Percentiles rank a stretch among this genome's conserved stretches.
Conservation (phyloP, 768 basidiomycete genomes). For the Vararia minispora region DNA sequence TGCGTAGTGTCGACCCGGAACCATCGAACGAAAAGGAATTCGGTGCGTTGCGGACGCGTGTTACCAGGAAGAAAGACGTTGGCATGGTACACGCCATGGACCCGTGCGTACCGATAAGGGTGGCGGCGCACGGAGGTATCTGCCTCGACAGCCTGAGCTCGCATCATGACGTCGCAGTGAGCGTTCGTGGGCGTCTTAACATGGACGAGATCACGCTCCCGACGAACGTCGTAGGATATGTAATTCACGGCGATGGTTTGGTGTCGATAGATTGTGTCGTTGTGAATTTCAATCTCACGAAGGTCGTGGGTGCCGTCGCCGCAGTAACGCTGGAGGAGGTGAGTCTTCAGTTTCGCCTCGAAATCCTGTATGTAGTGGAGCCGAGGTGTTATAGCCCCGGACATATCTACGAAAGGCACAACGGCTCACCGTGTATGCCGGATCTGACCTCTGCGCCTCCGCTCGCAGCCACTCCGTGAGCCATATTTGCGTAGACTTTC, state of each 20-base stretch:
- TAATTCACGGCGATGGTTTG: conserved; percentile 13
- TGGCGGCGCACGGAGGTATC: conserved; percentile 13
- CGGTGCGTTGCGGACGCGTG: not conserved
- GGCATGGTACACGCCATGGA: conserved; percentile 4
- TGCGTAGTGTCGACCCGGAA: not conserved
- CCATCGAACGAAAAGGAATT: conserved; percentile 4
- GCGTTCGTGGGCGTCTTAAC: conserved; percentile 1
- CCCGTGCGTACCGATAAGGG: conserved; percentile 18
- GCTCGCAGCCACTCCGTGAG: not conserved
- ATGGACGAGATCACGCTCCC: conserved; percentile 12
- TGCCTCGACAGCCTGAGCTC: conserved; percentile 6
- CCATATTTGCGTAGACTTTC: not conserved
- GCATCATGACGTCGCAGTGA: conserved; percentile 14
- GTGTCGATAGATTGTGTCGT: conserved; percentile 16
- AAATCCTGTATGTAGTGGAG: not conserved
- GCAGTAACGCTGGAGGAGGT: not conserved
- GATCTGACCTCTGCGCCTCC: not conserved
- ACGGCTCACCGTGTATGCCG: not conserved
- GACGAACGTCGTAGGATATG: conserved; percentile 16
- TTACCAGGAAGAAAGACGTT: not conserved
- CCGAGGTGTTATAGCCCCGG: conserved; percentile 3
- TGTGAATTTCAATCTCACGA: conserved; percentile 7
- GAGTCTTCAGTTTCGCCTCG: not conserved
- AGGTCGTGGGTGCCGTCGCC: not conserved
- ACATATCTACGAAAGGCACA: not conserved